A percentile compares a stretch with the other conserved stretches of the same genome.
Evolutionary conservation across 805 yeast genomes (phyloP).

Genomic region (Danielia reshetovae): DNA sequence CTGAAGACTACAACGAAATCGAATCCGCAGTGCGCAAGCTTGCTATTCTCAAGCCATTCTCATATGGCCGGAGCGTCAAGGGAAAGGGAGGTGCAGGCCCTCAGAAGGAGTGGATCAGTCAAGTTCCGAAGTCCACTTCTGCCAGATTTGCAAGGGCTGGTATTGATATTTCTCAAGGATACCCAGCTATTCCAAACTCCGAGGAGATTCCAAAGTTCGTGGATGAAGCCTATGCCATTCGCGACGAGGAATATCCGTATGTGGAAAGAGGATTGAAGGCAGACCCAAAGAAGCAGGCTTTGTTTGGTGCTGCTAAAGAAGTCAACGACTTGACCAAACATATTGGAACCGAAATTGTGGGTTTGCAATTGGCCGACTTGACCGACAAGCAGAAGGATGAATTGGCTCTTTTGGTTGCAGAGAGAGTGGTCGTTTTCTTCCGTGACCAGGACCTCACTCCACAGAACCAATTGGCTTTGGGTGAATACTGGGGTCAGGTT

Average conservation of each 20-base stretch:
- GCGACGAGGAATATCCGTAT: slow-evolving; percentile 32
- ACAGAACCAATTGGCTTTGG: slow-evolving; percentile 39
- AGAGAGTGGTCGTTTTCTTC: slow-evolving; percentile 50
- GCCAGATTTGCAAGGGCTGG: slow-evolving; percentile 31
- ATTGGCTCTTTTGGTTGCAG: slow-evolving; percentile 44
- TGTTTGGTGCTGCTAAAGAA: slow-evolving; percentile 38
- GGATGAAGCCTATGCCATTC: slow-evolving; percentile 37
- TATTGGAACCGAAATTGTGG: slow-evolving; percentile 48
- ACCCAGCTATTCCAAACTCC: slow-evolving; percentile 35
- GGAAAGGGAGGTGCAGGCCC: not conserved
- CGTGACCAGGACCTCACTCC: slow-evolving; percentile 39
- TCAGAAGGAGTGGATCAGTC: not conserved
- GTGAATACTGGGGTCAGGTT: slow-evolving; percentile 43
- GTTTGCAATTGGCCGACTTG: slow-evolving; percentile 41
- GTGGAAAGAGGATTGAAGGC: slow-evolving; percentile 34
- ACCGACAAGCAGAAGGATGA: slow-evolving; percentile 44
- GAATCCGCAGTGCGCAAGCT: not conserved
- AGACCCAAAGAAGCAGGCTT: slow-evolving; percentile 34
- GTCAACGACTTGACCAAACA: slow-evolving; percentile 42
- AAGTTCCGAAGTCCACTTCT: slow-evolving; percentile 19
- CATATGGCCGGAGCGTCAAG: not conserved
- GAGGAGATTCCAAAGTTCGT: slow-evolving; percentile 32
- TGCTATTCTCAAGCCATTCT: not conserved
- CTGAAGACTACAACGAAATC: not conserved
- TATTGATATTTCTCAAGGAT: slow-evolving; percentile 35